Conservation (phyloP, 305 asterid genomes). For the Solanum chacoense region DNA sequence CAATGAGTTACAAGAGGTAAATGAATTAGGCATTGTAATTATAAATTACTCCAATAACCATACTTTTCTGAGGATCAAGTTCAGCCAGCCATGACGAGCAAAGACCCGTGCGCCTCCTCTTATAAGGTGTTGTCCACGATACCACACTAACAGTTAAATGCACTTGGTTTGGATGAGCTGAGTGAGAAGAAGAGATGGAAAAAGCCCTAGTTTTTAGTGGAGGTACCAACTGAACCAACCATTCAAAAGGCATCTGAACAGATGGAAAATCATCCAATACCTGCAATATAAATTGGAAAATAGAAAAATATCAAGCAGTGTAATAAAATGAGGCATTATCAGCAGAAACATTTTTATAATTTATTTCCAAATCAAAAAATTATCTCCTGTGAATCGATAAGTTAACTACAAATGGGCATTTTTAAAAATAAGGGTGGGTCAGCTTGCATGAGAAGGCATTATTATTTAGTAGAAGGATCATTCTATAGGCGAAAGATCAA, state of each 20-base stretch:
- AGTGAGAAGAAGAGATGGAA: conserved; percentile 74
- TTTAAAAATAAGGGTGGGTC: not conserved
- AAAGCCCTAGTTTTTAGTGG: conserved; percentile 73
- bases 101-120: conserved; percentile 72
- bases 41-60: not conserved
- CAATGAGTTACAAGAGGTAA: not conserved
- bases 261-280: conserved; percentile 89
- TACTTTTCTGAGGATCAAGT: conserved; percentile 65
- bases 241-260: conserved; percentile 81
- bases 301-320: not conserved
- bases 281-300: conserved; percentile 20
- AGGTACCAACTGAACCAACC: conserved; percentile 92
- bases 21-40: not conserved
- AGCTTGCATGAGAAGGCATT: not conserved
- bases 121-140: conserved; percentile 84
- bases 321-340: not conserved
- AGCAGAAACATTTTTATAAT: not conserved
- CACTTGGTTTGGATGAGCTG: conserved; percentile 75
- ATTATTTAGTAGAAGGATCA: not conserved
- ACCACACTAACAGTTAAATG: conserved; percentile 75
- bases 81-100: conserved; percentile 93
- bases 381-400: not conserved
- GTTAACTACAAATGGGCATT: not conserved
- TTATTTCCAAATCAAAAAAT: not conserved
- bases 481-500: not conserved